Evolutionary conservation across 148 eudicot species (phyloP), one percentile per base, ranked within the genome.

Genomic region (Rhododendron henanense): DNA sequence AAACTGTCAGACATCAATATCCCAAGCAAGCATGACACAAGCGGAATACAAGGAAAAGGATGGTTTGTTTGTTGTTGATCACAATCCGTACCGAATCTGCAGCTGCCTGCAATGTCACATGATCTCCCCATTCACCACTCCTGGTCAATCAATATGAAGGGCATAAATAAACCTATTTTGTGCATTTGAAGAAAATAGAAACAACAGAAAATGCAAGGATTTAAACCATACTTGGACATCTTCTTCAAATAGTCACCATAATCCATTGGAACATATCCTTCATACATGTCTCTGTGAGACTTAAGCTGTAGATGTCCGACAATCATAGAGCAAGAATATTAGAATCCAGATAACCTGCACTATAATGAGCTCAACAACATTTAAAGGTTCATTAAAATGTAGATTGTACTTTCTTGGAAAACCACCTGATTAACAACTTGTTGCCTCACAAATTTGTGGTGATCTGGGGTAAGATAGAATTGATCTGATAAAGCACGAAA

Each of bases 201-300:
- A 85, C 39, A 81, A 86, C 8, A 63, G 28, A 5, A 61, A 65
- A 57, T 21, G 45, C 48, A 18, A 85, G 83, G 84, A 87, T 59
- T 55, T 21, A 76, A 55, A 86, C 47, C 83, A 35, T 96, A 96
- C 99, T 88, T 95, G 88, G 96, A 91, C 88, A 96, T 93, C 86
- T 90, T 95, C 92, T 92, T 88, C 87, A 95, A 89, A 83, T 96
- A 96, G 82, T 94, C 97, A 85, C 89, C 91, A 88, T 93, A 96
- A 82, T 92, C 98, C 99, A 96, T 96, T 39, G 99, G 95, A 84
- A 96, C 99, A 87, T 96, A 96, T 85, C 93, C 99, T 89, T 95
- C 98, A 41, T 96, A 96, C 86, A 81, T 55, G 74, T 92, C 95
- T 71, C 92, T 91, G 53, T 93, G 93, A 67, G 95, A 90, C 85